These are phyloP conservation scores for Salvia rosmarinus DNA, from an alignment of 257 asterid species.

Conservation along the genomic window DNA sequence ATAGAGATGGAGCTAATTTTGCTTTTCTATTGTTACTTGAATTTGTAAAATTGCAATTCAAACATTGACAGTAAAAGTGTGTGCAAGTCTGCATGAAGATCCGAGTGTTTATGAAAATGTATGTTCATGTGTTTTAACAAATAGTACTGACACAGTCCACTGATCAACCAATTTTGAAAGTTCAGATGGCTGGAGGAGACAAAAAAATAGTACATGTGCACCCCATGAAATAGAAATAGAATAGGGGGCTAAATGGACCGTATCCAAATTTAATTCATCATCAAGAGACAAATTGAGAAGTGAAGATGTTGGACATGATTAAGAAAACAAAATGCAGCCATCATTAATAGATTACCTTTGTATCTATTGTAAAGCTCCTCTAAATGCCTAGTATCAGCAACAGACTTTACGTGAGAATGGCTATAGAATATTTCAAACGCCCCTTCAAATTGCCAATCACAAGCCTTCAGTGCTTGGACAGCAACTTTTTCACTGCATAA, in stretches of 20 bases:
- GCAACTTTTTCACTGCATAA: constrained; percentile 84
- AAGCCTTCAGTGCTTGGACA: constrained; percentile 80
- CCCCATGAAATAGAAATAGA: too few relatives aligned
- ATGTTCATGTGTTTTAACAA: too few relatives aligned
- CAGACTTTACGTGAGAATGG: constrained; percentile 74
- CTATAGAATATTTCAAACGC: constrained; percentile 94
- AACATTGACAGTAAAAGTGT: too few relatives aligned
- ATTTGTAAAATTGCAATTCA: too few relatives aligned
- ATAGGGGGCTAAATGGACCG: neutral
- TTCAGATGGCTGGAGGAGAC: too few relatives aligned
- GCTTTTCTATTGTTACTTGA: too few relatives aligned
- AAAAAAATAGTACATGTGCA: too few relatives aligned
- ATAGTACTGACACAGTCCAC: too few relatives aligned
- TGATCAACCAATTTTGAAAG: too few relatives aligned
- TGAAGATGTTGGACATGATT: constrained; percentile 17
- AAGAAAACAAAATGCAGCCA: neutral
- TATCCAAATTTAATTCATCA: neutral
- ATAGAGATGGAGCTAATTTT: too few relatives aligned
- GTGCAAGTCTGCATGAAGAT: too few relatives aligned
- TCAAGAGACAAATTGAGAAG: constrained; percentile 16
- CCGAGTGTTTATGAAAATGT: too few relatives aligned
- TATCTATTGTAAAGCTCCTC: constrained; percentile 95
- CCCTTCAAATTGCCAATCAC: constrained; percentile 98
- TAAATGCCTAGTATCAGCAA: constrained; percentile 81
- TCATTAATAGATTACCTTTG: constrained; percentile 55